A percentile compares a stretch with the other conserved stretches of the same genome.
phyloP scores from a whole-genome alignment of 2,329 filamentous ascomycete genomes.

The Colletotrichum aenigma region DNA sequence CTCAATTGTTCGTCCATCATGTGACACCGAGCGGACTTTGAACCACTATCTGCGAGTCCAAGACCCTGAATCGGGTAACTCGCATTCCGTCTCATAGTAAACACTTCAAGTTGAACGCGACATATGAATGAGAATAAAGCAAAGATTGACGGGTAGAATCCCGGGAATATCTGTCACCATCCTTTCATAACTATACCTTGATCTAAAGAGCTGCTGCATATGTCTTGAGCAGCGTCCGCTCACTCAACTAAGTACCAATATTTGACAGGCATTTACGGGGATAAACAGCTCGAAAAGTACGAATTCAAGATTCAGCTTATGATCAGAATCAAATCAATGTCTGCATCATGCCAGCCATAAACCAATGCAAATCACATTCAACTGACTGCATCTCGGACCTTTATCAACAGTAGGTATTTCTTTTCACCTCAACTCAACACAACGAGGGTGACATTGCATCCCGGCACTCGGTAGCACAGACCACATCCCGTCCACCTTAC shows the following conservation, averaged over 20 bases:
- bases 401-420: too few relatives aligned
- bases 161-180: background rate
- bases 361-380: background rate
- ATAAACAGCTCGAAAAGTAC: background rate
- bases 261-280: too few relatives aligned
- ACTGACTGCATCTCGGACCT: background rate
- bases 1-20: background rate
- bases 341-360: fast-evolving
- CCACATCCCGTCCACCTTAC: background rate
- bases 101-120: too few relatives aligned
- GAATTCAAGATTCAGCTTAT: fast-evolving
- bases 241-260: fast-evolving
- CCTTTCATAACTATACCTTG: background rate
- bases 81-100: background rate
- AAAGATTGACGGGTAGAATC: background rate
- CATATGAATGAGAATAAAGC: background rate
- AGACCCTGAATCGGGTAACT: background rate
- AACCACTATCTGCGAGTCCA: fast-evolving
- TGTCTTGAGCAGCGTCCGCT: too few relatives aligned
- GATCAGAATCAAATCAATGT: background rate
- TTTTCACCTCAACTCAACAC: too few relatives aligned
- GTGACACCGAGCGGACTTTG: background rate
- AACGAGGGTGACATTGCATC: background rate
- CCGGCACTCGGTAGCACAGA: background rate
- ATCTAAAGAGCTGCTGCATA: too few relatives aligned